Conservation (phyloP, 2,329 filamentous ascomycete genomes). For the Fusarium sp. region DNA sequence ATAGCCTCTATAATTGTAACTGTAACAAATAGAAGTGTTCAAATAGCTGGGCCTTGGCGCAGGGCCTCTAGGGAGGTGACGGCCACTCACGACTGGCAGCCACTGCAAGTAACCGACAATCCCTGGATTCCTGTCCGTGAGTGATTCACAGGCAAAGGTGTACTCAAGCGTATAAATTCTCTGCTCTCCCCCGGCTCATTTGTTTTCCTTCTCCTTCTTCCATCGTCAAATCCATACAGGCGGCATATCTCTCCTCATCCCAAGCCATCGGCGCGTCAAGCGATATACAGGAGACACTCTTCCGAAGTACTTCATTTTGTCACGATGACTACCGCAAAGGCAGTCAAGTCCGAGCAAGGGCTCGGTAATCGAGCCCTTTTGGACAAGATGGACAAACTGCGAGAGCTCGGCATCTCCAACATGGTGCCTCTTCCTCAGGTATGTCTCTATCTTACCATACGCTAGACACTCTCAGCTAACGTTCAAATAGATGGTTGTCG, state of each 20-base stretch:
- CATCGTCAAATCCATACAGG: background rate
- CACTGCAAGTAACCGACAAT: conserved; percentile 2
- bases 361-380: conserved; percentile 40
- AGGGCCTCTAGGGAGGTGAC: background rate
- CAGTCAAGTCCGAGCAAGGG: conserved; percentile 1
- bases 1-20: background rate
- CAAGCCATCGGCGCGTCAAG: too few relatives aligned
- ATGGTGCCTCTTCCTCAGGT: conserved; percentile 64
- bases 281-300: background rate
- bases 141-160: background rate
- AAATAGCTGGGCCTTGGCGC: background rate
- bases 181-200: background rate
- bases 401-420: conserved; percentile 52
- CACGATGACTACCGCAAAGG: conserved; percentile 17
- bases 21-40: background rate
- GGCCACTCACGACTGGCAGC: background rate
- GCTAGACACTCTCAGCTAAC: background rate
- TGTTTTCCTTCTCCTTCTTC: background rate
- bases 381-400: conserved; percentile 54
- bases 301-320: too few relatives aligned
- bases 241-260: background rate
- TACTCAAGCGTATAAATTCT: background rate
- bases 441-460: background rate
- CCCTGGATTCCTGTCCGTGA: background rate
- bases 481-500: conserved; percentile 74